Evolutionary conservation across 805 yeast genomes (phyloP), one percentile per base, ranked within the genome.

Genomic region (Hanseniaspora mollemarum): DNA sequence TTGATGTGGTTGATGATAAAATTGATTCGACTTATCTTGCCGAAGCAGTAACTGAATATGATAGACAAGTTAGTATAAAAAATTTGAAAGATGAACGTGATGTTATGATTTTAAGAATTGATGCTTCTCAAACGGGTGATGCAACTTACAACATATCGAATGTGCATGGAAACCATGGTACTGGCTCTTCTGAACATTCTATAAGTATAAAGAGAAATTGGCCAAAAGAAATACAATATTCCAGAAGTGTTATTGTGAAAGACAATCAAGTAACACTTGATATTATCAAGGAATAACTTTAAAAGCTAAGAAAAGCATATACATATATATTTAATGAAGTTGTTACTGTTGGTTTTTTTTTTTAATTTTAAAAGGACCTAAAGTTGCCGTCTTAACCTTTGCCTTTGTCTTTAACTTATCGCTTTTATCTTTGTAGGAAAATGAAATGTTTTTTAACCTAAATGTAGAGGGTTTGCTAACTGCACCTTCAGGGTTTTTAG

Each of bases 131-230:
- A 55, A 67, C 69, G 41, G 80, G 79, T 21, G 65, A 73, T 1
- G 72, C 80, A 0, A 54, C 54, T 8, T 74, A 62, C 56, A 66
- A 71, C 1, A 40, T 74, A 2, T 63, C 74, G 6, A 71, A 72
- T n/a, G 40, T 52, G 9, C 10, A 18, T 7, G 77, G 77, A 2
- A 74, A 74, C 55, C 62, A 66, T 54, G 80, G 79, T 1, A 54
- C 56, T n/a, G 78, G 77, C 5, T 54, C 60, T 16, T 59, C 66
- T 7, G 56, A 57, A n/a, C 66, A 62, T 39, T 51, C 54, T 6
- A 63, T 63, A 35, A 56, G 53, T 9, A 63, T 65, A 21, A 51
- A 55, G n/a, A 56, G 54, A 42, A 46, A 24, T 10, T 54, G 55
- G 54, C 59, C 59, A 10, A 33, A 35, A 24, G 12, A 43, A 18